These are phyloP conservation scores for Xerocomus spinulosus DNA, from an alignment of 768 basidiomycete species.

Conservation along the genomic window DNA sequence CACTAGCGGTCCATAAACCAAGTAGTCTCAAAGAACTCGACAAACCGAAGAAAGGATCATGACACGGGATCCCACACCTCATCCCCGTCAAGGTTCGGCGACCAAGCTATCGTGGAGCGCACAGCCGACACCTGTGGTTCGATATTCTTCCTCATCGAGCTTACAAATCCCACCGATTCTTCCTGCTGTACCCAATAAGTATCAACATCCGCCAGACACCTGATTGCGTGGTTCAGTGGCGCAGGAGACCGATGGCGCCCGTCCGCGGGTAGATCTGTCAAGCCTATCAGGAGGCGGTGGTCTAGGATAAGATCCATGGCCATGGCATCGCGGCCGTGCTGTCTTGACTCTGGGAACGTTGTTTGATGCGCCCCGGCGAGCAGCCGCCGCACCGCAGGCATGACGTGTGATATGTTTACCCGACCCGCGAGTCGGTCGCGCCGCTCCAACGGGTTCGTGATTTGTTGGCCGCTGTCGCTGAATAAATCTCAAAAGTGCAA, in stretches of 20 bases:
- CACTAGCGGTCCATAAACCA: constrained; percentile 12
- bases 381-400: constrained; percentile 12
- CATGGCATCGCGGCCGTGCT: constrained; percentile 32
- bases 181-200: constrained; percentile 37
- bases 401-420: neutral
- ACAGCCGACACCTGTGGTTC: constrained; percentile 39
- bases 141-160: constrained; percentile 2
- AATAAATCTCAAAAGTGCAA: constrained; percentile 3
- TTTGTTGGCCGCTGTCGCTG: constrained; percentile 6
- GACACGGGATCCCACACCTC: constrained; percentile 13
- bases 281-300: constrained; percentile 13
- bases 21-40: constrained; percentile 18
- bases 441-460: neutral
- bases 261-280: constrained; percentile 7
- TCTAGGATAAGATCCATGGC: constrained; percentile 49
- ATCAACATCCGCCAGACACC: constrained; percentile 31
- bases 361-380: constrained; percentile 29
- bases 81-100: constrained; percentile 23
- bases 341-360: constrained; percentile 26
- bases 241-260: constrained; percentile 1
- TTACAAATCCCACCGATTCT: neutral
- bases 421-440: neutral
- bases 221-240: constrained; percentile 22
- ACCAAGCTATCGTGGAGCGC: constrained; percentile 39
- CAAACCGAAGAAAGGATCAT: constrained; percentile 8